Evolutionary conservation across 2,329 filamentous ascomycete species (phyloP), one percentile per base, ranked within the genome.

Genomic region (Ceratocystis destructans): DNA sequence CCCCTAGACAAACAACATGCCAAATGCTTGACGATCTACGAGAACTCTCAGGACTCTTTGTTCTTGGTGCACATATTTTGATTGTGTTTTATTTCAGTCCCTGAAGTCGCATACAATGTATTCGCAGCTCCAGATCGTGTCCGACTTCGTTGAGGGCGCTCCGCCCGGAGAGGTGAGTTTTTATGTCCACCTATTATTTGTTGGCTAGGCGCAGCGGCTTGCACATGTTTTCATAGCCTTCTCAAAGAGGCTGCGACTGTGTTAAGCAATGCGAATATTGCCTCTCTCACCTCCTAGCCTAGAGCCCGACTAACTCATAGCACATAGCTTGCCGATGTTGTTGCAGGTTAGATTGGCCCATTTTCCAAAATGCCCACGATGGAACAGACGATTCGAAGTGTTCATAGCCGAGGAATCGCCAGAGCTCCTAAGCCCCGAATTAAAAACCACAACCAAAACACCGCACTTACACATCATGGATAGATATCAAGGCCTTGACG

Each of bases 401-500:
- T 28, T 28, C 12, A 7, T n/a, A 17, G 22, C 55, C 17, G n/a
- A 22, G 46, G n/a, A 41, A 41, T 41, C 46, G 50, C 25, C 57
- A 33, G 41, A 17, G 57, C 33, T 41, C 31, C 57, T 37, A 33
- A 33, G 10, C 37, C 37, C 37, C 37, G 10, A 41, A 41, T 12
- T 10, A 41, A 41, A 41, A 8, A 41, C 37, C 37, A 12, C 37
- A 41, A 41, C 55, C 25, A 41, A 61, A 20, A 37, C 41, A 55
- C 15, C 41, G 28, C 48, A 50, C 50, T 67, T 22, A 67, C 65
- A 28, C 46, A 46, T 53, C 17, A 33, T 15, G 41, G 50, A 68
- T 76, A 95, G 94, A 96, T 75, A 95, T 99, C 80, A 96, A 96
- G 77, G 82, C 85, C 63, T 82, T 99, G 55, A 90, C 91, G 20